Evolutionary conservation across 805 yeast genomes (phyloP).

Genomic region (Schwanniomyces polymorphus): DNA sequence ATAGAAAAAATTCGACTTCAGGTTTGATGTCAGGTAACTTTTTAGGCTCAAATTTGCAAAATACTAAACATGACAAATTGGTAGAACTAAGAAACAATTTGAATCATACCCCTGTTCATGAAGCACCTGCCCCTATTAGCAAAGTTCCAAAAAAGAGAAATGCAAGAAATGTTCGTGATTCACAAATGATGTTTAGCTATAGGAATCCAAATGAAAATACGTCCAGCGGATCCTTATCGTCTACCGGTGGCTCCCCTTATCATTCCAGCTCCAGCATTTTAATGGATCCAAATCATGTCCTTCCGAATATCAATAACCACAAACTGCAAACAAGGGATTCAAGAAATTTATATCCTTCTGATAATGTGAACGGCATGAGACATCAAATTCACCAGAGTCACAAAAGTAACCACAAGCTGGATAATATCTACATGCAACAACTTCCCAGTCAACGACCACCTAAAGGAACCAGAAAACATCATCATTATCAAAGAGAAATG

Average conservation of each 20-base stretch:
- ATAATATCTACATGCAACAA: slow-evolving; percentile 7
- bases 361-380: background rate
- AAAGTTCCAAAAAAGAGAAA: slow-evolving; percentile 5
- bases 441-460: slow-evolving; percentile 8
- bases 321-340: background rate
- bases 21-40: slow-evolving; percentile 5
- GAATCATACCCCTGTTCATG: background rate
- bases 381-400: slow-evolving; percentile 4
- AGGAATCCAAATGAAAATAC: slow-evolving; percentile 19
- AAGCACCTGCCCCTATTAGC: slow-evolving; percentile 3
- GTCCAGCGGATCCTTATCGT: background rate
- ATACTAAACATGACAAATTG: slow-evolving; percentile 18
- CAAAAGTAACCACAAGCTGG: slow-evolving; percentile 5
- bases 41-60: slow-evolving; percentile 24
- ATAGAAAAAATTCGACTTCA: slow-evolving; percentile 27
- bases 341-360: background rate
- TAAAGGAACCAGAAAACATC: background rate
- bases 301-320: background rate
- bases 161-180: slow-evolving; percentile 21
- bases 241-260: slow-evolving; percentile 21
- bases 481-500: background rate
- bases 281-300: background rate
- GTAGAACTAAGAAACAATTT: slow-evolving; percentile 20
- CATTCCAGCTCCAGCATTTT: slow-evolving; percentile 11
- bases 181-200: slow-evolving; percentile 37